phyloP scores from a whole-genome alignment of 78 protist genomes.

The Guillardia theta region DNA sequence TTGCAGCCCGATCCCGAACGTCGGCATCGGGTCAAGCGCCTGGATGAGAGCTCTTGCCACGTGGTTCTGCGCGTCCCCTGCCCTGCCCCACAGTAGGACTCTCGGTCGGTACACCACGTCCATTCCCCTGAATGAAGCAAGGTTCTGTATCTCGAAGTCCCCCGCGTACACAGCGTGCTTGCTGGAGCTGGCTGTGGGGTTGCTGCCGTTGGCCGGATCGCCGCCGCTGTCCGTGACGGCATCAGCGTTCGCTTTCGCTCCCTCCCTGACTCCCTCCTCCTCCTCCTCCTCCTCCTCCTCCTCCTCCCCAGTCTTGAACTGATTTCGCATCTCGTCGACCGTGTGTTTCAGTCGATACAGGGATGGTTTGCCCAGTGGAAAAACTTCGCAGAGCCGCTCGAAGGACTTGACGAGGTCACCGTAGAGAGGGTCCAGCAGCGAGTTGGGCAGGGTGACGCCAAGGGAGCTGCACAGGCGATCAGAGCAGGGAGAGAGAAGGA shows the following conservation, averaged over 20 bases:
- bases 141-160: neutral
- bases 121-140: neutral
- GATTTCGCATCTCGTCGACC: neutral
- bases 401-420: slow-evolving; percentile 52
- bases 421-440: slow-evolving; percentile 49
- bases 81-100: neutral
- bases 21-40: slow-evolving; percentile 13
- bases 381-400: slow-evolving; percentile 40
- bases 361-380: neutral
- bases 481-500: slow-evolving; percentile 54
- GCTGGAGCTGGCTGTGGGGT: too few relatives aligned
- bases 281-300: too few relatives aligned
- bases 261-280: too few relatives aligned
- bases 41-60: neutral
- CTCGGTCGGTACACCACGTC: neutral
- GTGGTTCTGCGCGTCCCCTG: neutral
- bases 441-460: slow-evolving; percentile 39
- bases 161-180: neutral
- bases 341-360: neutral
- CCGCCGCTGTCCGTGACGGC: neutral
- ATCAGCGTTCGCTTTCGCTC: too few relatives aligned
- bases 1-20: neutral
- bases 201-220: neutral
- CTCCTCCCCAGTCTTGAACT: too few relatives aligned
- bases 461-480: slow-evolving; percentile 46